Evolutionary conservation across 2,329 filamentous ascomycete species (phyloP).

Genomic region (Fusarium sp.): DNA sequence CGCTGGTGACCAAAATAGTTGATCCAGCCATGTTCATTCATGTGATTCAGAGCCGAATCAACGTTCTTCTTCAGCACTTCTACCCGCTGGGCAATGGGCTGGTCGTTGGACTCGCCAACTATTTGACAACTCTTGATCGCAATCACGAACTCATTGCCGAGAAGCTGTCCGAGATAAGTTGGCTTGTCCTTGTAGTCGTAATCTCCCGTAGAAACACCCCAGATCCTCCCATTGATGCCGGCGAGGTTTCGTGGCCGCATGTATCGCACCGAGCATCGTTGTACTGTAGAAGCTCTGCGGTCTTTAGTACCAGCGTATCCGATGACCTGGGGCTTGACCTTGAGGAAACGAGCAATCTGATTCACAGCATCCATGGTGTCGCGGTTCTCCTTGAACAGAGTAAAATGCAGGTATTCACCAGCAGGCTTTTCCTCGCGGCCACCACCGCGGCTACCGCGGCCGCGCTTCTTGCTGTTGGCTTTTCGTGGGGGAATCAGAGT

Average conservation of each 20-base stretch:
- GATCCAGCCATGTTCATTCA: conserved; percentile 83
- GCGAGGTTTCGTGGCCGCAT: conserved; percentile 67
- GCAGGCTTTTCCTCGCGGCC: conserved; percentile 46
- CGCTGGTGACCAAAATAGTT: conserved; percentile 99
- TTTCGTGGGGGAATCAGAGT: conserved; percentile 64
- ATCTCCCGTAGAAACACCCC: conserved; percentile 76
- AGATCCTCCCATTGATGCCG: conserved; percentile 70
- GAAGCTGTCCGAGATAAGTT: conserved; percentile 83
- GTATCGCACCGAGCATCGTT: conserved; percentile 74
- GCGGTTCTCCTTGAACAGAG: conserved; percentile 95
- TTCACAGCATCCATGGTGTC: conserved; percentile 93
- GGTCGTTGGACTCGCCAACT: conserved; percentile 46
- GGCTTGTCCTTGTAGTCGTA: conserved; percentile 78
- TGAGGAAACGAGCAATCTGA: conserved; percentile 77
- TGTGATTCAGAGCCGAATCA: conserved; percentile 68
- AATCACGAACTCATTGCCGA: conserved; percentile 92
- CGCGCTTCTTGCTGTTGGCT: conserved; percentile 43
- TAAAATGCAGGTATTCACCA: conserved; percentile 89
- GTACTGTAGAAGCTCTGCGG: conserved; percentile 83
- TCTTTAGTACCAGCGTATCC: conserved; percentile 88
- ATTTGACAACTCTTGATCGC: conserved; percentile 87
- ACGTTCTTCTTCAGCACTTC: conserved; percentile 52
- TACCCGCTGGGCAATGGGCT: conserved; percentile 42
- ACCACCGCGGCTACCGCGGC: conserved; percentile 36
- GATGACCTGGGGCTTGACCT: conserved; percentile 79